A percentile compares a stretch with the other conserved stretches of the same genome.
Evolutionary conservation across 2,329 filamentous ascomycete genomes (phyloP).

Genomic region (Albifimbria verrucaria): DNA sequence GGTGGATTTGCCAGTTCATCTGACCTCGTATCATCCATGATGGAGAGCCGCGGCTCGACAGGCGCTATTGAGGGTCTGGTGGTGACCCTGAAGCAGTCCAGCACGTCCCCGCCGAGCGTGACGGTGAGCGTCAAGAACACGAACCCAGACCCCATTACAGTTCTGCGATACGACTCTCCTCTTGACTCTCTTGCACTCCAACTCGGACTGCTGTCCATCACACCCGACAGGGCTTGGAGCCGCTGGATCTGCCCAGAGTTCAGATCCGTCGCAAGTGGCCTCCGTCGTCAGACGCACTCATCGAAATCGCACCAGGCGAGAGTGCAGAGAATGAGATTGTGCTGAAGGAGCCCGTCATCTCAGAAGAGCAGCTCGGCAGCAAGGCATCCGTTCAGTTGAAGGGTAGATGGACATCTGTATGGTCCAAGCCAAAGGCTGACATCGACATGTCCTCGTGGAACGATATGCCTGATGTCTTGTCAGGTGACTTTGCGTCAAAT

Average conservation of each 20-base stretch:
- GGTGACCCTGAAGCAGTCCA: conserved; percentile 28
- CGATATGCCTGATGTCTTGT: conserved; percentile 15
- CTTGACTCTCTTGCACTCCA: conserved; percentile 39
- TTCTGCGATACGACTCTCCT: conserved; percentile 42
- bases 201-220: conserved; percentile 39
- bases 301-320: conserved; percentile 36
- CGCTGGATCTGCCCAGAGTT: conserved; percentile 34
- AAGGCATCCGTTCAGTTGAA: conserved; percentile 30
- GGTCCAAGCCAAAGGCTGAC: conserved; percentile 19
- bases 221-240: conserved; percentile 25
- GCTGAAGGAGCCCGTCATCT: conserved; percentile 33
- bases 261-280: conserved; percentile 39
- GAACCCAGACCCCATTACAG: conserved; percentile 32
- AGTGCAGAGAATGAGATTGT: conserved; percentile 30
- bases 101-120: conserved; percentile 32
- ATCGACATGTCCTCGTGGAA: conserved; percentile 15
- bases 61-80: conserved; percentile 22
- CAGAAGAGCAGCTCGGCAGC: conserved; percentile 27
- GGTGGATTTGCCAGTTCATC: neutral
- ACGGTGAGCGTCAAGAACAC: conserved; percentile 37
- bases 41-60: neutral
- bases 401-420: conserved; percentile 34
- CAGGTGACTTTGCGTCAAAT: conserved; percentile 17
- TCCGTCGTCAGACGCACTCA: conserved; percentile 31
- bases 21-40: neutral